Conservation (phyloP, 257 asterid species). For the Solanum peruvianum region DNA sequence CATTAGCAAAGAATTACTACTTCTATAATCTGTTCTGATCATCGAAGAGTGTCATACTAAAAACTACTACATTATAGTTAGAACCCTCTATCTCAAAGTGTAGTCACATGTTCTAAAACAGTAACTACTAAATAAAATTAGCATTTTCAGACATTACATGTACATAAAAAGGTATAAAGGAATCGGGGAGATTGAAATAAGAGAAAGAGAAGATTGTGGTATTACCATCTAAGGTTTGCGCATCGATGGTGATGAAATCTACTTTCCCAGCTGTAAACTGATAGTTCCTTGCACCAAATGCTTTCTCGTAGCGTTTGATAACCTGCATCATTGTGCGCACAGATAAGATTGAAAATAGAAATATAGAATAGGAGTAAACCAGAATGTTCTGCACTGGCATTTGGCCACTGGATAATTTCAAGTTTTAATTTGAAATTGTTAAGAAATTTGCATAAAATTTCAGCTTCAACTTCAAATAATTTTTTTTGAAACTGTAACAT, state of each 20-base stretch:
- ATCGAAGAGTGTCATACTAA: neutral
- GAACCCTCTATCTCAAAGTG: neutral
- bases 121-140: neutral
- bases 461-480: neutral
- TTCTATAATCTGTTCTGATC: neutral
- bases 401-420: neutral
- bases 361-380: neutral
- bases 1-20: neutral
- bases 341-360: neutral
- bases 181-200: neutral
- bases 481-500: too few relatives aligned
- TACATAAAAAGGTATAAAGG: neutral
- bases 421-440: neutral
- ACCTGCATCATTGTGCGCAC: conserved; percentile 27
- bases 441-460: neutral
- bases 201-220: neutral
- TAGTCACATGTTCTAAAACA: neutral
- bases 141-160: neutral
- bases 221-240: conserved; percentile 90
- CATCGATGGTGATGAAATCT: conserved; percentile 69
- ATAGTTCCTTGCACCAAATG: conserved; percentile 73
- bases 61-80: neutral
- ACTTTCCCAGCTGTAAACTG: conserved; percentile 58
- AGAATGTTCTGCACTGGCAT: neutral
- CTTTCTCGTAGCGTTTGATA: conserved; percentile 59